Base-by-base conservation (phyloP, 352 stramenopile genomes). In the Globisporangium canariense region DNA sequence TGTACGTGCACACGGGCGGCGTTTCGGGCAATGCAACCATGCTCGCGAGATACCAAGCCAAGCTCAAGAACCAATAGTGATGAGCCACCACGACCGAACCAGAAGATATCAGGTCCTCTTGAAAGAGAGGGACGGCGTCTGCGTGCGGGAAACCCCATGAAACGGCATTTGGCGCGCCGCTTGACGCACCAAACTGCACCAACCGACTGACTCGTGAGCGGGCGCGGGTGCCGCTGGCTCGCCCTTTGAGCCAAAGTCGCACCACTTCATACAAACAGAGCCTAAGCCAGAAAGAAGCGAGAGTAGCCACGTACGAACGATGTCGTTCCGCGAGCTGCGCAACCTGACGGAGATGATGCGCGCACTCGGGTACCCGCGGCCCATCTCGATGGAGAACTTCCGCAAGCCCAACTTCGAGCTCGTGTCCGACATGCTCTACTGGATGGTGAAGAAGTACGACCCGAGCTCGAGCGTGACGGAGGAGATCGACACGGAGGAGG, bases 341-440 rank as follows among this genome's bases (percentile, higher is more conserved):
- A 92, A 98, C 77, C 91, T 99, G 62, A 97, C 91, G 20, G 93
- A 98, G 79, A 97, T 98, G 73, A 97, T 99, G 94, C 85, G 91
- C 11, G 86, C 90, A 16, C 79, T 99, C 34, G 90, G 96, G 20
- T 99, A 98, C 74, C 94, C 93, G 22, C 87, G 91, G 0, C 84
- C 82, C 0, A 76, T 93, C 46, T 95, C 88, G 45, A 83, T 98
- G 73, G 93, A 98, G 59, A 98, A 98, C 76, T 99, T 99, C 65
- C 89, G 94, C 46, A 89, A 77, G 63, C 95, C 94, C n/a, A 98
- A 99, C 78, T 99, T 99, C 65, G 90, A 98, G 72, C 72, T 99
- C 22, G 91, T 99, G 13, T 96, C 96, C 20, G 93, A 98, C 72
- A 72, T 98, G 66, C 78, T 98, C 28, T 98, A 98, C 77, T 99